Percentiles rank a stretch among this genome's conserved stretches.
phyloP scores from a whole-genome alignment of 306 rosid species.

The Lathyrus oleraceus region DNA sequence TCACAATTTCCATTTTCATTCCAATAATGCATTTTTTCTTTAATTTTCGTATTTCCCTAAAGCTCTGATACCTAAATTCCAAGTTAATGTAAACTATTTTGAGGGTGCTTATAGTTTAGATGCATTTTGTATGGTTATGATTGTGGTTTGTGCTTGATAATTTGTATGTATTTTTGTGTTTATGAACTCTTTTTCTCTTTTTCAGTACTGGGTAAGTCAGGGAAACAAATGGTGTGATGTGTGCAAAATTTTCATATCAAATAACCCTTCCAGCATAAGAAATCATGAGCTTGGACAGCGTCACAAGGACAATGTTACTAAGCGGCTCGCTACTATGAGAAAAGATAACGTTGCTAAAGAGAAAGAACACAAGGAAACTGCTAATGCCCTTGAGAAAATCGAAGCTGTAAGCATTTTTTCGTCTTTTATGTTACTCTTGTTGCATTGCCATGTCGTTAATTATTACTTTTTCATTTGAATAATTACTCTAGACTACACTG shows the following conservation, averaged over 20 bases:
- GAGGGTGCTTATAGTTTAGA: neutral
- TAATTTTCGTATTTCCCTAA: neutral
- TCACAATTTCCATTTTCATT: neutral
- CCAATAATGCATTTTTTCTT: neutral
- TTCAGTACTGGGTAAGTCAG: constrained; percentile 97
- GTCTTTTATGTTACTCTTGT: neutral
- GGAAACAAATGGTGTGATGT: constrained; percentile 99
- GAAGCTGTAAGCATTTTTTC: constrained; percentile 71
- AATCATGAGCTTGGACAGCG: constrained; percentile 95
- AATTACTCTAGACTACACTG: no score
- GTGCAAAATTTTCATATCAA: constrained; percentile 87
- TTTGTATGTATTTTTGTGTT: neutral
- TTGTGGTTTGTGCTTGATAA: neutral
- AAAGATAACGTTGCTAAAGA: constrained; percentile 88
- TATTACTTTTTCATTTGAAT: neutral
- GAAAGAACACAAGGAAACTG: constrained; percentile 79
- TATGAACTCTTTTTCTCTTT: neutral
- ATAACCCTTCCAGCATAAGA: constrained; percentile 78
- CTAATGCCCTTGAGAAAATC: constrained; percentile 67
- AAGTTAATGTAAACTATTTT: neutral
- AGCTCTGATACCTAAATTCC: neutral
- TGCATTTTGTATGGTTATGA: neutral
- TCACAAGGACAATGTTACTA: constrained; percentile 83
- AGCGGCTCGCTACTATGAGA: constrained; percentile 81
- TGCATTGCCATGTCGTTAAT: neutral